Evolutionary conservation across 345 rosid genomes (phyloP).

Genomic region (Fremontodendron californicum): DNA sequence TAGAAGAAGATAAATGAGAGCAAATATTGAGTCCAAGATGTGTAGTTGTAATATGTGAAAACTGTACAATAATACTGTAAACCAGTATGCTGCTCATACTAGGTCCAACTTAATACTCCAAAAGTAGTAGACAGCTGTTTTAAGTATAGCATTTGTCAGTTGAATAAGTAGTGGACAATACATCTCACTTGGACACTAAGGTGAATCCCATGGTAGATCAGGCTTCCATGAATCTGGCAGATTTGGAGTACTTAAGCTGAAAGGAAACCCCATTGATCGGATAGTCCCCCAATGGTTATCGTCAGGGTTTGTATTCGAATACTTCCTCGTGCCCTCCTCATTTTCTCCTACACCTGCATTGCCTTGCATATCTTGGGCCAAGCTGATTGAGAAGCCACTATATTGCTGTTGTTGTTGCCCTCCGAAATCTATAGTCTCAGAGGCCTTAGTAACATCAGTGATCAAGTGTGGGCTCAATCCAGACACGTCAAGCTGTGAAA

Average conservation of each 20-base stretch:
- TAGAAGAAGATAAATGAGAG: background rate
- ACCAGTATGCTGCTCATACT: conserved; percentile 5
- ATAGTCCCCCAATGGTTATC: conserved; percentile 30
- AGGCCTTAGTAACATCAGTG: conserved; percentile 15
- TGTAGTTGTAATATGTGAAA: background rate
- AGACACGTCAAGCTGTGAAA: conserved; percentile 34
- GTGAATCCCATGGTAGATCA: conserved; percentile 48
- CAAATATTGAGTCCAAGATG: background rate
- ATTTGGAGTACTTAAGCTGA: conserved; percentile 43
- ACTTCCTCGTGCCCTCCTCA: conserved; percentile 28
- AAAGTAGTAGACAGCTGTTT: conserved; percentile 7
- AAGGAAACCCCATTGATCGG: conserved; percentile 45
- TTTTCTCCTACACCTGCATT: conserved; percentile 19
- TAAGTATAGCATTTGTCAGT: conserved; percentile 51
- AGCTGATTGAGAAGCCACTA: conserved; percentile 35
- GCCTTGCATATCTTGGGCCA: conserved; percentile 37
- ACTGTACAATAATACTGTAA: conserved; percentile 26
- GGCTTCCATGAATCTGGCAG: conserved; percentile 35
- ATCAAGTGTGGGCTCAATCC: conserved; percentile 24
- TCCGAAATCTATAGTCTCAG: conserved; percentile 24
- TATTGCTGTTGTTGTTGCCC: conserved; percentile 33
- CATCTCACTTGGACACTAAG: conserved; percentile 49
- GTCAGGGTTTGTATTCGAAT: conserved; percentile 4
- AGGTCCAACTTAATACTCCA: conserved; percentile 9
- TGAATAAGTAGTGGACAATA: conserved; percentile 53